Conservation (phyloP, 345 rosid genomes). For the Arabis alpina region DNA sequence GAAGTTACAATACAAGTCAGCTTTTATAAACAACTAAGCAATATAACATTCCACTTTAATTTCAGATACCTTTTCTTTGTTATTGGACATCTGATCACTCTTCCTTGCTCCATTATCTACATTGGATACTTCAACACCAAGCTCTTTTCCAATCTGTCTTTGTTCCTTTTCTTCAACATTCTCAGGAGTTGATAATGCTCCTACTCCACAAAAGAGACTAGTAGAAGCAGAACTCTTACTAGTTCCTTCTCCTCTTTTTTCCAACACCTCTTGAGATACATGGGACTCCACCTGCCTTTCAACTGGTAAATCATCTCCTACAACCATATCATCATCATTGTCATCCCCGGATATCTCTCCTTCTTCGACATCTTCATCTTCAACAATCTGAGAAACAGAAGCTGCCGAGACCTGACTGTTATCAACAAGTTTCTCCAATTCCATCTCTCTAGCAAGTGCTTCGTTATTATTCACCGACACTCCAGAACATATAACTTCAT, state of each 20-base stretch:
- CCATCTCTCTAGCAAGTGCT: conserved; percentile 47
- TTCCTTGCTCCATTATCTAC: conserved; percentile 35
- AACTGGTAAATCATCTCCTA: conserved; percentile 36
- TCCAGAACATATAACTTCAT: conserved; percentile 37
- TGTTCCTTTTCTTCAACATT: too few species aligned
- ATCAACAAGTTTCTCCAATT: conserved; percentile 36
- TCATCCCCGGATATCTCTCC: conserved; percentile 61
- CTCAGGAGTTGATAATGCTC: conserved; percentile 32
- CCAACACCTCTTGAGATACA: conserved; percentile 35
- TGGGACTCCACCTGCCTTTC: conserved; percentile 42
- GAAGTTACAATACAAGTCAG: conserved; percentile 20
- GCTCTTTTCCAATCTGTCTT: conserved; percentile 26
- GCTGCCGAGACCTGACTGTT: conserved; percentile 24
- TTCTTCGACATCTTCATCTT: conserved; percentile 58
- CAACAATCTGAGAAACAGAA: conserved; percentile 37
- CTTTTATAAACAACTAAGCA: conserved; percentile 24
- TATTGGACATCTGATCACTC: conserved; percentile 37
- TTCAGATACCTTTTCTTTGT: conserved; percentile 48
- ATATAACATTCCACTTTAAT: neutral
- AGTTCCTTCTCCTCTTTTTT: conserved; percentile 30
- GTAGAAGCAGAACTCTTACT: conserved; percentile 26
- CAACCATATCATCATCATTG: conserved; percentile 40
- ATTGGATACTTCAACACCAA: conserved; percentile 26
- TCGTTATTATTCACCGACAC: conserved; percentile 34
- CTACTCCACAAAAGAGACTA: conserved; percentile 7